Percentiles rank a stretch among this genome's conserved stretches.
Evolutionary conservation across 2,329 filamentous ascomycete genomes (phyloP).

Genomic region (Podosphaera fusca): DNA sequence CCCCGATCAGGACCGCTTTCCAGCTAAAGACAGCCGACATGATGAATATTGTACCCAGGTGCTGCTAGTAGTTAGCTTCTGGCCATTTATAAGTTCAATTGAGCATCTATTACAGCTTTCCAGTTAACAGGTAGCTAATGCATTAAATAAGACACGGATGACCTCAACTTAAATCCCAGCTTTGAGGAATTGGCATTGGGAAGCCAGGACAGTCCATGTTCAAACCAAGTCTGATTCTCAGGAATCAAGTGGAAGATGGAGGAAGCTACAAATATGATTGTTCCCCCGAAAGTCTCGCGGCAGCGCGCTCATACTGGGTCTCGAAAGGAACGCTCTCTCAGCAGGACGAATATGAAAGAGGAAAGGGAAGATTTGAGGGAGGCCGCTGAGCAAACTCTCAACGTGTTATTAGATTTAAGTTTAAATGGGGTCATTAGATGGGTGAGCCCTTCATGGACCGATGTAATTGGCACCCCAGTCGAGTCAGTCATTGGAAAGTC

Average conservation of each 20-base stretch:
- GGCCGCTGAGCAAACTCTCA: conserved; percentile 87
- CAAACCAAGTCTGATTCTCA: conserved; percentile 8
- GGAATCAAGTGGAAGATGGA: conserved; percentile 11
- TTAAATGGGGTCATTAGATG: conserved; percentile 79
- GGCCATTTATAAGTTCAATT: conserved; percentile 5
- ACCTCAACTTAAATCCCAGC: conserved; percentile 4
- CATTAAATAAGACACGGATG: conserved; percentile 8
- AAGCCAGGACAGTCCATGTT: conserved; percentile 11
- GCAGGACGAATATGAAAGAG: conserved; percentile 70
- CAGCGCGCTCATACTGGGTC: conserved; percentile 13
- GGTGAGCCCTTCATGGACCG: conserved; percentile 89
- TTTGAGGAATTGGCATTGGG: conserved; percentile 3
- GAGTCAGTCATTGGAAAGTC: conserved; percentile 51
- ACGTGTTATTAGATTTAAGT: conserved; percentile 85
- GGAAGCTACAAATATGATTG: conserved; percentile 11
- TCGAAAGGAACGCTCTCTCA: conserved; percentile 38
- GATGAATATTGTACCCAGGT: conserved; percentile 9
- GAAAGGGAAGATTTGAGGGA: conserved; percentile 86
- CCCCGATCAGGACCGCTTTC: conserved; percentile 2
- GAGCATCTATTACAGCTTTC: conserved; percentile 5
- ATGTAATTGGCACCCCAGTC: conserved; percentile 64
- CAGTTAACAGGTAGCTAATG: conserved; percentile 4
- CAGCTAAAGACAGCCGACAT: conserved; percentile 10
- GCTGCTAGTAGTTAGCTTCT: conserved; percentile 9
- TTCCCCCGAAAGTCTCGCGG: conserved; percentile 14